These are phyloP conservation scores for Saccharomycopsis lassenensis DNA, from an alignment of 805 yeast genomes.

Conservation along the genomic window DNA sequence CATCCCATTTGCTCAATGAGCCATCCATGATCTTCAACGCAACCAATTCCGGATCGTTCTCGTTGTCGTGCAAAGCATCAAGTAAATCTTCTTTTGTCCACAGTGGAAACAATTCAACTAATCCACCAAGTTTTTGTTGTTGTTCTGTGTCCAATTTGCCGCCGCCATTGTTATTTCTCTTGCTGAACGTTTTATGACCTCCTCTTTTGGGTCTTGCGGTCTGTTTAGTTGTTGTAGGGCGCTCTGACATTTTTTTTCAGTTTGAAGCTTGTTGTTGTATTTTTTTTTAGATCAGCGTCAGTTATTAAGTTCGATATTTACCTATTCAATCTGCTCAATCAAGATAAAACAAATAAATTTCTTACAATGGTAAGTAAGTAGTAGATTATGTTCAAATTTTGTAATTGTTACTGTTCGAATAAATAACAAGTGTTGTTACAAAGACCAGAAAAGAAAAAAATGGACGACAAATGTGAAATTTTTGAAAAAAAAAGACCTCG, in stretches of 20 bases:
- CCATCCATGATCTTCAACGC: constrained; percentile 86
- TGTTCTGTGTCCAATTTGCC: constrained; percentile 25
- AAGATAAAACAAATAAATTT: no score
- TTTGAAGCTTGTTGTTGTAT: no score
- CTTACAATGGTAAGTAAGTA: no score
- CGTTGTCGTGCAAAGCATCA: constrained; percentile 63
- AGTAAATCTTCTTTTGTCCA: constrained; percentile 83
- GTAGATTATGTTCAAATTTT: no score
- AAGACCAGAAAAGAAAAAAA: no score
- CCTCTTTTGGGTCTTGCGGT: constrained; percentile 29
- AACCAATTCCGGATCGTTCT: constrained; percentile 62
- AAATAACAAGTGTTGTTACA: no score
- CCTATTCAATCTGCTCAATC: no score
- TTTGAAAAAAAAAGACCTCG: no score
- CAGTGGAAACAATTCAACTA: constrained; percentile 85
- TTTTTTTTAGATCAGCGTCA: no score
- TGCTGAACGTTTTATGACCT: constrained; percentile 33
- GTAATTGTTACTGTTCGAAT: no score
- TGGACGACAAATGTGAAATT: no score
- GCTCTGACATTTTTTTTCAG: constrained; percentile 3
- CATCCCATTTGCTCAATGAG: constrained; percentile 88
- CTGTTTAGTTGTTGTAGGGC: not conserved
- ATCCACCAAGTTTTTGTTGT: constrained; percentile 37
- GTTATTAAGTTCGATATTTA: no score
- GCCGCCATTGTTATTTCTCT: constrained; percentile 2